phyloP scores from a whole-genome alignment of 306 rosid genomes.

The Cucurbita argyrosperma region DNA sequence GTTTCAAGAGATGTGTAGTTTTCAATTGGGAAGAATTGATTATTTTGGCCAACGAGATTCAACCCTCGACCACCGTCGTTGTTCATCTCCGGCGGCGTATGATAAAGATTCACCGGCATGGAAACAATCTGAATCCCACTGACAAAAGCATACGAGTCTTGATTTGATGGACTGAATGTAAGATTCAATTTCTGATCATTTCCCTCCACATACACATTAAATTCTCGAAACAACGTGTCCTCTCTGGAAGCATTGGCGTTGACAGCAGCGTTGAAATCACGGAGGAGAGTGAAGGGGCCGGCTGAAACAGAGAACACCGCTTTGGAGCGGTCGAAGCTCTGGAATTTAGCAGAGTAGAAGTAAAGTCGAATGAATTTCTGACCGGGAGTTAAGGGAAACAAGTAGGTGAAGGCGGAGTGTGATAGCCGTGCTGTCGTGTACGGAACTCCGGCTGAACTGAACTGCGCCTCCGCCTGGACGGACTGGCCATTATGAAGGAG shows the following conservation, averaged over 20 bases:
- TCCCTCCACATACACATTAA: not conserved
- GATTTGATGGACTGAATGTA: slow-evolving; percentile 10
- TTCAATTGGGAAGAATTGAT: not conserved
- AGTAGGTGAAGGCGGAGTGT: not conserved
- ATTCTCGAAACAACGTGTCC: not conserved
- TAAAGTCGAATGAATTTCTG: slow-evolving; percentile 10
- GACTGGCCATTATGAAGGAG: not conserved
- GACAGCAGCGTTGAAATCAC: slow-evolving; percentile 8
- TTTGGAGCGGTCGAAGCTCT: not conserved
- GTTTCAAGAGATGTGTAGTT: not conserved
- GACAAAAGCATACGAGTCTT: slow-evolving; percentile 6
- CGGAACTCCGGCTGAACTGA: not conserved
- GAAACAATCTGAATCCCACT: slow-evolving; percentile 10
- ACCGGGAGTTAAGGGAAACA: not conserved
- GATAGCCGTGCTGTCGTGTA: not conserved
- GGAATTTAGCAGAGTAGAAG: not conserved
- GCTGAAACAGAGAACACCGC: slow-evolving; percentile 6
- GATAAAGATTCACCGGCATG: slow-evolving; percentile 12
- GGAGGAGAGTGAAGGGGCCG: slow-evolving; percentile 1
- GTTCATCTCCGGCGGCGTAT: not conserved
- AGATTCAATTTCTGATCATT: not conserved
- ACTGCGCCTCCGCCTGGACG: not conserved
- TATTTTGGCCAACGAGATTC: not conserved
- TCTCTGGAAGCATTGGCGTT: not conserved
- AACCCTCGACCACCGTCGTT: not conserved